phyloP scores from a whole-genome alignment of 1,284 basidiomycete species.

The Trametes pubescens region DNA sequence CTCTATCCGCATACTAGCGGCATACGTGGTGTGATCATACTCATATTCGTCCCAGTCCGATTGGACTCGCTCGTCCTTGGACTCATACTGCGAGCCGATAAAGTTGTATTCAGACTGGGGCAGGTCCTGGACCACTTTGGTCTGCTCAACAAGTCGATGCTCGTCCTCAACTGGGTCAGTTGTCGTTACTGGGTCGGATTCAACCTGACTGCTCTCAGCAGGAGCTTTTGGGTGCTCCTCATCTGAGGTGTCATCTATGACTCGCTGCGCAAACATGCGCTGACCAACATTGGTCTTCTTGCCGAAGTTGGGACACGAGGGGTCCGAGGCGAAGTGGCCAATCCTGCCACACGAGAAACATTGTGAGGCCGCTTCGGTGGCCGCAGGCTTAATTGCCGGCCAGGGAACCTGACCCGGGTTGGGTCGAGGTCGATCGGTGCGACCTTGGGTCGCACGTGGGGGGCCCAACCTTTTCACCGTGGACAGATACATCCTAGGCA shows the following conservation, averaged over 20 bases:
- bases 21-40: neutral
- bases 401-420: neutral
- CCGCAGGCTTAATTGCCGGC: too few relatives aligned
- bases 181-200: neutral
- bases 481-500: too few relatives aligned
- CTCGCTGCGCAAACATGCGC: slow-evolving; percentile 9
- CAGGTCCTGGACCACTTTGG: neutral
- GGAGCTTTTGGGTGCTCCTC: neutral
- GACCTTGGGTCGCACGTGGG: too few relatives aligned
- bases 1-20: too few relatives aligned
- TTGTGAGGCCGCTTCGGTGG: neutral
- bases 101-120: slow-evolving; percentile 3
- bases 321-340: slow-evolving; percentile 11
- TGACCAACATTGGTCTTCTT: neutral
- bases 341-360: slow-evolving; percentile 5
- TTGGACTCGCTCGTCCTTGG: neutral
- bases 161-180: neutral
- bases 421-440: neutral
- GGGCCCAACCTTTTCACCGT: too few relatives aligned
- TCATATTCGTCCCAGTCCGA: neutral
- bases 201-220: neutral
- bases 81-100: slow-evolving; percentile 9
- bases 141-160: too few relatives aligned
- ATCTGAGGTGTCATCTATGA: slow-evolving; percentile 4
- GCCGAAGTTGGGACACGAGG: neutral